phyloP scores from a whole-genome alignment of 2,329 filamentous ascomycete genomes.

The Fusarium sp. region DNA sequence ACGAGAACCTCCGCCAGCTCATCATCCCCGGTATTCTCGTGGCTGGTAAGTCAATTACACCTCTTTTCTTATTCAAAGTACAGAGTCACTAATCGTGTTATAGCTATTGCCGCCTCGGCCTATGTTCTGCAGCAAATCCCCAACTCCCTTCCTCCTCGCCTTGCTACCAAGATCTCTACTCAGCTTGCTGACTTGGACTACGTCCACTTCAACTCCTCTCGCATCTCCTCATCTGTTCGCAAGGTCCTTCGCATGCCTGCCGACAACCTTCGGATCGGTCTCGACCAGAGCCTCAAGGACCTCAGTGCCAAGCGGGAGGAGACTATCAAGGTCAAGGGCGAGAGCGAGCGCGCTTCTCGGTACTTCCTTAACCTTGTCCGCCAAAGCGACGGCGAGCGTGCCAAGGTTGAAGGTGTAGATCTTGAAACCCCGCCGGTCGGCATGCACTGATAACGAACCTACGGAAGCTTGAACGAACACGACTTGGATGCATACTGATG shows the following conservation, averaged over 20 bases:
- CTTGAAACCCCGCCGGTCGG: conserved; percentile 65
- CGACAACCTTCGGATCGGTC: conserved; percentile 83
- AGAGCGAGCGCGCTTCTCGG: conserved; percentile 88
- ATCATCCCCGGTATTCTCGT: conserved; percentile 84
- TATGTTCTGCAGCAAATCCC: conserved; percentile 92
- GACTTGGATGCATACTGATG: conserved; percentile 8
- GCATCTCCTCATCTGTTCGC: conserved; percentile 87
- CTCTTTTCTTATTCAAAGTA: neutral
- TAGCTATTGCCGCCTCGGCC: conserved; percentile 79
- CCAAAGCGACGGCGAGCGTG: conserved; percentile 67
- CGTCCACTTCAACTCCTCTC: conserved; percentile 86
- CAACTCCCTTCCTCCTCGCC: conserved; percentile 85
- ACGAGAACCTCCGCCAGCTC: conserved; percentile 83
- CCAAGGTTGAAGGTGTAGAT: conserved; percentile 65
- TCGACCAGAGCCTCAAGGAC: conserved; percentile 88
- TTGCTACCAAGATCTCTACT: conserved; percentile 85
- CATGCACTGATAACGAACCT: conserved; percentile 44
- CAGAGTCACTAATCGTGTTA: conserved; percentile 34
- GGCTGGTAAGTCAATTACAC: conserved; percentile 71
- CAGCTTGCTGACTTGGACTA: conserved; percentile 90
- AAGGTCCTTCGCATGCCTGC: conserved; percentile 90
- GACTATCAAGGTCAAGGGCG: conserved; percentile 81
- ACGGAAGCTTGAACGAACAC: conserved; percentile 26
- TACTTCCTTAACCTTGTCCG: conserved; percentile 91
- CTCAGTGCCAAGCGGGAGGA: conserved; percentile 83